phyloP scores from a whole-genome alignment of 2,329 filamentous ascomycete genomes.

The Metarhizium rileyi region DNA sequence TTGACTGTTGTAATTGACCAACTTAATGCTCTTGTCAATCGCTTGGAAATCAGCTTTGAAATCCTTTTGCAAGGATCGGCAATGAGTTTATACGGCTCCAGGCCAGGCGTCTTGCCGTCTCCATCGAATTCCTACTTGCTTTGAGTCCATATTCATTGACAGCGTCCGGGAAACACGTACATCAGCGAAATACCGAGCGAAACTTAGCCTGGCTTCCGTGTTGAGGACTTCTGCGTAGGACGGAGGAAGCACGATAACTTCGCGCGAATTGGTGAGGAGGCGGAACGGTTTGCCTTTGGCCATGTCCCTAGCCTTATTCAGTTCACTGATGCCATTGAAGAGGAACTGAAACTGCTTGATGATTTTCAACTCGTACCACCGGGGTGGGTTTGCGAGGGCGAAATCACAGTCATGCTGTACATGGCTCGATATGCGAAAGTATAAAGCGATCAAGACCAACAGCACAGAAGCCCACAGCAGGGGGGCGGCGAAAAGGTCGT shows the following conservation, averaged over 20 bases:
- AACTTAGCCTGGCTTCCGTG: slow-evolving; percentile 6
- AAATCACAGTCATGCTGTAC: not conserved
- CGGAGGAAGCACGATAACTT: slow-evolving; percentile 7
- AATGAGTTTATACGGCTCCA: slow-evolving; percentile 8
- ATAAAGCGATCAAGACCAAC: slow-evolving; percentile 30
- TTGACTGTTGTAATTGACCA: not conserved
- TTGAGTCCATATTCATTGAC: not conserved
- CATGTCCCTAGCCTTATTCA: slow-evolving; percentile 4
- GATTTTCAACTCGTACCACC: slow-evolving; percentile 7
- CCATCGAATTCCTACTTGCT: slow-evolving; percentile 7
- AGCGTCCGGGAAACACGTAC: not conserved
- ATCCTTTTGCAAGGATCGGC: slow-evolving; percentile 8
- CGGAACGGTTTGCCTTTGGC: slow-evolving; percentile 6
- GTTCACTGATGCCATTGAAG: slow-evolving; percentile 6
- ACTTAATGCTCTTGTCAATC: slow-evolving; percentile 8
- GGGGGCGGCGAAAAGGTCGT: no score
- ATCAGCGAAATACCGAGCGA: slow-evolving; percentile 8
- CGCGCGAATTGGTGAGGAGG: slow-evolving; percentile 9
- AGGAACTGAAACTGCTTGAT: slow-evolving; percentile 5
- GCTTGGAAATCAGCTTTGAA: slow-evolving; percentile 6
- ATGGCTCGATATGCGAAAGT: not conserved
- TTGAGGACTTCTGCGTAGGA: slow-evolving; percentile 6
- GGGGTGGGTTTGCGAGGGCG: slow-evolving; percentile 5
- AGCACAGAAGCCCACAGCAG: slow-evolving; percentile 38
- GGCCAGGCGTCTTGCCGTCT: slow-evolving; percentile 7